Conservation (phyloP, 106 monocot species). For the Dioscorea dumetorum region DNA sequence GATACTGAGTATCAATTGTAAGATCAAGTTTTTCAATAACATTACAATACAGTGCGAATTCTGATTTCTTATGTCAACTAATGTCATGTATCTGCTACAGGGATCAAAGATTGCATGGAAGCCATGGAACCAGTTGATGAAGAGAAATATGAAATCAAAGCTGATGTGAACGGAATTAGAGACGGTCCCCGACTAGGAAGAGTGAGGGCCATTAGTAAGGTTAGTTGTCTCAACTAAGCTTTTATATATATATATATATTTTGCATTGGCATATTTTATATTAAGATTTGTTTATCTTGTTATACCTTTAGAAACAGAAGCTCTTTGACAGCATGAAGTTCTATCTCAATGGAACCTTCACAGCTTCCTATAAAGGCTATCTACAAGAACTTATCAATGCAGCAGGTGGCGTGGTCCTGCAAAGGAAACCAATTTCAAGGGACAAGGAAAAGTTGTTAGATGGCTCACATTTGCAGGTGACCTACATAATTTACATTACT, state of each 20-base stretch:
- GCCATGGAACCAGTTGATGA: conserved; percentile 52
- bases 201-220: conserved; percentile 48
- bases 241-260: no score
- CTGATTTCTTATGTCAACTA: background rate
- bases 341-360: conserved; percentile 69
- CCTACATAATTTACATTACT: conserved; percentile 58
- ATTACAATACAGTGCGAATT: background rate
- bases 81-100: conserved; percentile 24
- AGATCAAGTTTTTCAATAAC: conserved; percentile 15
- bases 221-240: conserved; percentile 7
- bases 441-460: conserved; percentile 27
- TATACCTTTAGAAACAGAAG: conserved; percentile 58
- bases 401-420: conserved; percentile 66
- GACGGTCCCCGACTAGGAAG: conserved; percentile 76
- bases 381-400: conserved; percentile 69
- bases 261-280: background rate
- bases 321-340: conserved; percentile 53
- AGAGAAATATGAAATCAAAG: conserved; percentile 61
- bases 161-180: conserved; percentile 69
- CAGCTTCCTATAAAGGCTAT: conserved; percentile 58
- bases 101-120: conserved; percentile 76
- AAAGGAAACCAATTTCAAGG: conserved; percentile 64
- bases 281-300: background rate
- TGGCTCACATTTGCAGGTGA: conserved; percentile 13
- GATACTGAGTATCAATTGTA: conserved; percentile 82